These are phyloP conservation scores for Ilex asprella DNA, from an alignment of 257 asterid genomes.

Conservation along the genomic window DNA sequence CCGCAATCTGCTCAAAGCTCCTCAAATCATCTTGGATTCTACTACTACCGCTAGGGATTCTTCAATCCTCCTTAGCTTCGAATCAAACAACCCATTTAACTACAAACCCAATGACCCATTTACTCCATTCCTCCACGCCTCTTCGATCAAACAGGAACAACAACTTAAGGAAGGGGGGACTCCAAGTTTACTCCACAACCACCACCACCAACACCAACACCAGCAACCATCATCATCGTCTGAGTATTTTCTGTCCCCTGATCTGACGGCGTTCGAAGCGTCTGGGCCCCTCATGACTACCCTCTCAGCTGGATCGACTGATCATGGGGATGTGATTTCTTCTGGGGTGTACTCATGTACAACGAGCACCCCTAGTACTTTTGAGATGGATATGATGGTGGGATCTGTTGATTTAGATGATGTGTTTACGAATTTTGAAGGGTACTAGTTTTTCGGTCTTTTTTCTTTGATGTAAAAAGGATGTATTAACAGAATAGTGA, in stretches of 20 bases:
- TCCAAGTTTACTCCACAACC: background rate
- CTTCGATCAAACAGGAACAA: conserved; percentile 16
- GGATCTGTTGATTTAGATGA: background rate
- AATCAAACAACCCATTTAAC: conserved; percentile 8
- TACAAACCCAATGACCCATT: background rate
- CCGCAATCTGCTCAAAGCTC: conserved; percentile 11
- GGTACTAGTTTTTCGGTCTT: no score
- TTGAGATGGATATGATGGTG: background rate
- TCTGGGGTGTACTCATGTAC: conserved; percentile 20
- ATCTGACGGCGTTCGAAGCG: background rate
- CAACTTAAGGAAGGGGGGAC: conserved; percentile 3
- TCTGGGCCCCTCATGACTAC: conserved; percentile 7
- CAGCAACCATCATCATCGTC: conserved; percentile 3
- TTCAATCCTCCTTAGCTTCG: conserved; percentile 37
- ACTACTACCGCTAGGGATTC: conserved; percentile 16
- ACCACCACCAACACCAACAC: background rate
- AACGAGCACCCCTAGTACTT: conserved; percentile 1
- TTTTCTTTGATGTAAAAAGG: no score
- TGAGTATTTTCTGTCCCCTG: conserved; percentile 1
- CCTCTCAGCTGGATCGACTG: conserved; percentile 9
- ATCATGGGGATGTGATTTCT: conserved; percentile 21
- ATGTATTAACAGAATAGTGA: no score
- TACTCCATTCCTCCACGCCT: no score
- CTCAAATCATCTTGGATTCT: conserved; percentile 20
- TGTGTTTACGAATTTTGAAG: no score